Evolutionary conservation across 495 filamentous ascomycete species (phyloP).

Genomic region (Thozetella sp.): DNA sequence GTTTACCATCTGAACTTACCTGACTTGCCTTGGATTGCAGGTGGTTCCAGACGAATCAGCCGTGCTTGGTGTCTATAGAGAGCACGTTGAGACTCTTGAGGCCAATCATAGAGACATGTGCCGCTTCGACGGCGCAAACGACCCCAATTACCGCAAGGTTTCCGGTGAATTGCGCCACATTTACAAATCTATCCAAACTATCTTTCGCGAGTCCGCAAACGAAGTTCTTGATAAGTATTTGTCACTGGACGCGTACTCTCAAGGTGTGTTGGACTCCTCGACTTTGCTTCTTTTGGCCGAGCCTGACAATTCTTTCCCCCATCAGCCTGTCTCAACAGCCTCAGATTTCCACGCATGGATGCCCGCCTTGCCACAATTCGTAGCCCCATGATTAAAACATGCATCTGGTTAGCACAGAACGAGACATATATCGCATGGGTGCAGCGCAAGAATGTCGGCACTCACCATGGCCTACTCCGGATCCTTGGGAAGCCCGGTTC

Average conservation of each 20-base stretch:
- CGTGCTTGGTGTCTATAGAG: constrained; percentile 18
- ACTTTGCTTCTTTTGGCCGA: too few relatives aligned
- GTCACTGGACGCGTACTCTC: too few relatives aligned
- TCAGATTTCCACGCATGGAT: constrained; percentile 3
- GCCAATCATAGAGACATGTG: constrained; percentile 31
- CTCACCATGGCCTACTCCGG: constrained; percentile 12
- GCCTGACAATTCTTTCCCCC: too few relatives aligned
- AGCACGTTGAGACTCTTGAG: constrained; percentile 20
- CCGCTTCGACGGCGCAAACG: constrained; percentile 18
- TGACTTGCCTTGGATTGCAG: too few relatives aligned
- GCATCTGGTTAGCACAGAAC: constrained; percentile 8
- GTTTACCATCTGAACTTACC: too few relatives aligned
- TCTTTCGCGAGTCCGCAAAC: background rate
- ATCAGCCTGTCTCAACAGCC: background rate
- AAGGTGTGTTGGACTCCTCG: too few relatives aligned
- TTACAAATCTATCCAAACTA: constrained; percentile 4
- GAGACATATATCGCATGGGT: constrained; percentile 9
- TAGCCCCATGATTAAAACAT: constrained; percentile 3
- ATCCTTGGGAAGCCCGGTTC: constrained; percentile 21
- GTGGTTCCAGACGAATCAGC: constrained; percentile 30
- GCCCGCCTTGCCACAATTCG: background rate
- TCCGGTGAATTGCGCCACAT: constrained; percentile 9
- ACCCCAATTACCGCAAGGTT: constrained; percentile 22
- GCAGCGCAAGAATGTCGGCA: background rate
- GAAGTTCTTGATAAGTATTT: too few relatives aligned